Base-by-base conservation (phyloP, 768 basidiomycete genomes). In the Agaricus sinodeliciosus region DNA sequence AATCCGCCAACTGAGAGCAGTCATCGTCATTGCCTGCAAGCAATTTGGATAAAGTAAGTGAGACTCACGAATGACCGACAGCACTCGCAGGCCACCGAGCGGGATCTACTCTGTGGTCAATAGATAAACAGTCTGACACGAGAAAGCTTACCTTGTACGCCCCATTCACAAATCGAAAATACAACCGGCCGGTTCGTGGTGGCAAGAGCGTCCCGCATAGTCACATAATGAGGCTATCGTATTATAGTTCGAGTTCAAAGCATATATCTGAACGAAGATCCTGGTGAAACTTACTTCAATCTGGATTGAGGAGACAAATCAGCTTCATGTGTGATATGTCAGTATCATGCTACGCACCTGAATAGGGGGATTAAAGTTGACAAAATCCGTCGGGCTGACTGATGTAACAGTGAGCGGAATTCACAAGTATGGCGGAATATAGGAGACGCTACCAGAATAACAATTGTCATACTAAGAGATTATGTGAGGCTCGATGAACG, bases 111-210 rank as follows among this genome's bases (percentile, higher is more conserved):
- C 13, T 11, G 39, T 50, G 25, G 43, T 43, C 27, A 16, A 42
- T 22, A 26, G 16, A 43, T 2, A 19, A 25, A 37, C 31, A 15
- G 37, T 47, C 26, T 3, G 15, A 45, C 3, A 37, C n/a, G 52
- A 16, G 37, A 45, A n/a, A 22, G 22, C 2, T 3, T 31, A 67
- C 68, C 67, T 65, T 76, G 76, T 25, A 76, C 71, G 28, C 78
- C 77, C 67, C 70, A 70, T 52, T 70, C 74, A 43, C 78, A 79
- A n/a, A 79, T 69, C 7, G 77, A 75, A 55, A 74, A 81, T 2
- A 78, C 67, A 40, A 80, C 71, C 12, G 74, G 75, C 12, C 76
- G 71, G 7, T 66, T 67, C 1, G 74, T 75, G 7, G 69, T 69
- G 42, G 63, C 64, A 28, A 79, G 60, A 0, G 76, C 78, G 55